Evolutionary conservation across 768 basidiomycete species (phyloP).

Genomic region (Botryobasidium botryosum): DNA sequence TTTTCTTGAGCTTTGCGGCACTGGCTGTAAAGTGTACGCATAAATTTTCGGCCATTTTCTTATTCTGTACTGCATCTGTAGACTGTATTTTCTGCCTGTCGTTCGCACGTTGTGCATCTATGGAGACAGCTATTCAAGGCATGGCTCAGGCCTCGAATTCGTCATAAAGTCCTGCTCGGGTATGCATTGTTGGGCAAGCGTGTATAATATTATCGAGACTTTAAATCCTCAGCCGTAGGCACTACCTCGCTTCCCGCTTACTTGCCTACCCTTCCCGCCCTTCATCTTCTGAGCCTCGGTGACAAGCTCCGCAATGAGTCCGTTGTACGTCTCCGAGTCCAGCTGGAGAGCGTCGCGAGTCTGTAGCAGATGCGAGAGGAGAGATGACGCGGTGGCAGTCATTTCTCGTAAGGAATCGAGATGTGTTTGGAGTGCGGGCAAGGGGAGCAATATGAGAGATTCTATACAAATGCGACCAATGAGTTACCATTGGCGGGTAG

Average conservation of each 20-base stretch:
- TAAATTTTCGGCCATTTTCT: no score
- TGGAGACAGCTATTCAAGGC: no score
- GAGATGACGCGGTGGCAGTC: slow-evolving; percentile 54
- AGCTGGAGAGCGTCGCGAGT: slow-evolving; percentile 66
- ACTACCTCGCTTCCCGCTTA: slow-evolving; percentile 2
- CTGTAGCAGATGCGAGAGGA: slow-evolving; percentile 72
- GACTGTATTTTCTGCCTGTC: no score
- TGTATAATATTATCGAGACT: no score
- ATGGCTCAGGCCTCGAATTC: no score
- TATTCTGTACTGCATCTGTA: no score
- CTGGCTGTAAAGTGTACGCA: no score
- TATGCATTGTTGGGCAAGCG: no score
- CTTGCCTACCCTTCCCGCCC: slow-evolving; percentile 9
- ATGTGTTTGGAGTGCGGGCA: slow-evolving; percentile 45
- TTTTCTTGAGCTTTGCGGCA: no score
- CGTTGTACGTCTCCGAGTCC: slow-evolving; percentile 80
- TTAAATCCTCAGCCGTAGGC: no score
- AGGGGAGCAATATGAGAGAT: slow-evolving; percentile 50
- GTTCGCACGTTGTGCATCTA: no score
- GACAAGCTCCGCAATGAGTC: slow-evolving; percentile 81
- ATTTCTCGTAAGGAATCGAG: slow-evolving; percentile 51
- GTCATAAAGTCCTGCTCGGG: no score
- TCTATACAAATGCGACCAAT: slow-evolving; percentile 27
- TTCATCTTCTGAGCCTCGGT: slow-evolving; percentile 45
- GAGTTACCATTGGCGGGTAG: not conserved